Evolutionary conservation across 2,329 filamentous ascomycete genomes (phyloP).

Genomic region (Hypoxylon sp.): DNA sequence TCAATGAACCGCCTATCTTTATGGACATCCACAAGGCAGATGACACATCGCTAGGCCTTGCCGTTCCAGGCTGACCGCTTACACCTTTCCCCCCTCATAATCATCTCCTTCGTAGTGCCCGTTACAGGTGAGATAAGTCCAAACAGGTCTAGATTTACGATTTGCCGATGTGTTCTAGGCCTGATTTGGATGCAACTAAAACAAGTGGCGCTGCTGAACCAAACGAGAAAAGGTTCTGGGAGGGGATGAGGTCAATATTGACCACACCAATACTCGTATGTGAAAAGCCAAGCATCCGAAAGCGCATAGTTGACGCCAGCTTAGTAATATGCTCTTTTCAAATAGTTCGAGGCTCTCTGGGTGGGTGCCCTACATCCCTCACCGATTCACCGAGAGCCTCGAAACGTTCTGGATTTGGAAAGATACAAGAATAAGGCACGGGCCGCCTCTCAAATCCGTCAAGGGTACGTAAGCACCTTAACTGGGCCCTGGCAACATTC

Average conservation of each 20-base stretch:
- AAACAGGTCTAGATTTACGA: constrained; percentile 20
- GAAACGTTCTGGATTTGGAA: constrained; percentile 17
- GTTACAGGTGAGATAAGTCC: constrained; percentile 20
- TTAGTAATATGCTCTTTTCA: constrained; percentile 29
- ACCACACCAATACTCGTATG: constrained; percentile 12
- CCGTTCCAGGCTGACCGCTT: constrained; percentile 24
- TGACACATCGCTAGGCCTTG: constrained; percentile 28
- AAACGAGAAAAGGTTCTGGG: constrained; percentile 26
- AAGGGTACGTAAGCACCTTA: constrained; percentile 41
- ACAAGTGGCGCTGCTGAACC: constrained; percentile 38
- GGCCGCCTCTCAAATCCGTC: constrained; percentile 30
- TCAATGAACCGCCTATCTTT: constrained; percentile 10
- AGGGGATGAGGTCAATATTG: constrained; percentile 25
- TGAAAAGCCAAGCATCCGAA: constrained; percentile 15
- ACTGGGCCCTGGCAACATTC: constrained; percentile 22
- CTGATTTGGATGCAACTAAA: constrained; percentile 31
- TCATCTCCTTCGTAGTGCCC: constrained; percentile 11
- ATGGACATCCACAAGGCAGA: constrained; percentile 18
- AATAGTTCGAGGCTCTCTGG: constrained; percentile 6
- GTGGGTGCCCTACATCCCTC: constrained; percentile 16
- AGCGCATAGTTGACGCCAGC: constrained; percentile 17
- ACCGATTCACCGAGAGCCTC: constrained; percentile 32
- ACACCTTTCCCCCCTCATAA: constrained; percentile 18
- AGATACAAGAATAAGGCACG: constrained; percentile 36
- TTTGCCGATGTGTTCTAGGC: constrained; percentile 27